phyloP scores from a whole-genome alignment of 1,284 basidiomycete species.

The Ustilago sp. region DNA sequence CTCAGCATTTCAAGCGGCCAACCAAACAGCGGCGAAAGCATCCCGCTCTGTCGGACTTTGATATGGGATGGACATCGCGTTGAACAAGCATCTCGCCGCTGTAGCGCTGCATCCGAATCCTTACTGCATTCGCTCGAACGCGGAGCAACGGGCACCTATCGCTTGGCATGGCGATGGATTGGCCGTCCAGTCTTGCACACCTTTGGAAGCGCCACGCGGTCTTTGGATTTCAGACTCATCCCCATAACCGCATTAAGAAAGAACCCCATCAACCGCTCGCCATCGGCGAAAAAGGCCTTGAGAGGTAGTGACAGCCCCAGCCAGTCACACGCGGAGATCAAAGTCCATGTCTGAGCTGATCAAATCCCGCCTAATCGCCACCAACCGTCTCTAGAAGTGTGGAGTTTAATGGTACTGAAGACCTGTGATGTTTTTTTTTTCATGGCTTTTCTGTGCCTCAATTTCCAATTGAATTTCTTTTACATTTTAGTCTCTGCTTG shows the following conservation, averaged over 20 bases:
- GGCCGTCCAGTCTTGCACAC: neutral
- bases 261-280: neutral
- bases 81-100: conserved; percentile 20
- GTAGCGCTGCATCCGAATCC: neutral
- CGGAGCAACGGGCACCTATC: neutral
- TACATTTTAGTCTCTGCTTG: neutral
- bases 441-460: neutral
- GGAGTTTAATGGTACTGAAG: neutral
- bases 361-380: conserved; percentile 17
- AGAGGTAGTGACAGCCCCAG: neutral
- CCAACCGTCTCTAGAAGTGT: neutral
- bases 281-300: neutral
- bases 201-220: neutral
- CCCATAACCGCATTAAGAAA: neutral
- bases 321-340: conserved; percentile 1
- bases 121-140: neutral
- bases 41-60: conserved; percentile 14
- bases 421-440: neutral
- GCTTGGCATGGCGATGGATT: neutral
- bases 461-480: neutral
- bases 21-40: neutral
- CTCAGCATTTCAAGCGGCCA: neutral
- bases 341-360: conserved; percentile 4
- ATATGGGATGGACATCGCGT: conserved; percentile 10
- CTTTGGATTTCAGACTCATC: neutral